A percentile compares a stretch with the other conserved stretches of the same genome.
These are phyloP conservation scores for Yamadazyma membranifaciens DNA, from an alignment of 1,139 yeast genomes.

Conservation along the genomic window DNA sequence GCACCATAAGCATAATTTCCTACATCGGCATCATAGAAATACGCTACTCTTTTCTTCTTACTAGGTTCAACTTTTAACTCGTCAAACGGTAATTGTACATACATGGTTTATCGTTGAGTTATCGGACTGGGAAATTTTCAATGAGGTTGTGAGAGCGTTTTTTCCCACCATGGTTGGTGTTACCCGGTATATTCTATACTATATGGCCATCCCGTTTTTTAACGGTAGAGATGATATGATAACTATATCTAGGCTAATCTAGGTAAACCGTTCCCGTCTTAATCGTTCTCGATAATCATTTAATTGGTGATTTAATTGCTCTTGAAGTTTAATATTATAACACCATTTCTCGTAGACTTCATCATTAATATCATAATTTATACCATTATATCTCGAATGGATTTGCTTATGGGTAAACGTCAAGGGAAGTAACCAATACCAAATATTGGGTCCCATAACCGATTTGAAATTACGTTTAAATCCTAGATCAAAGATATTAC, in stretches of 20 bases:
- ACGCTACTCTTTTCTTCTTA: constrained; percentile 45
- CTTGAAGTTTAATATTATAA: constrained; percentile 45
- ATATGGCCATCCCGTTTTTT: too few relatives aligned
- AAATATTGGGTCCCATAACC: constrained; percentile 68
- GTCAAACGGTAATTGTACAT: constrained; percentile 46
- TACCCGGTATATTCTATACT: not conserved
- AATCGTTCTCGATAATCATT: constrained; percentile 25
- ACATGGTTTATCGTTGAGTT: constrained; percentile 22
- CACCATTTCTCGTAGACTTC: constrained; percentile 39
- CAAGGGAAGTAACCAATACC: constrained; percentile 75
- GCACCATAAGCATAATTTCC: constrained; percentile 98
- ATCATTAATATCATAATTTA: constrained; percentile 50
- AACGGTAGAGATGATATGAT: too few relatives aligned
- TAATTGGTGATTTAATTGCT: constrained; percentile 47
- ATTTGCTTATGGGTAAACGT: constrained; percentile 22
- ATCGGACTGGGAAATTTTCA: too few relatives aligned
- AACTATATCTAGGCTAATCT: too few relatives aligned
- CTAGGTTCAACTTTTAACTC: constrained; percentile 41
- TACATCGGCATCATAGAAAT: constrained; percentile 69
- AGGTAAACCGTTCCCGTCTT: constrained; percentile 16
- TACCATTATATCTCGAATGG: constrained; percentile 43
- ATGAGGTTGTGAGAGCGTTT: too few relatives aligned
- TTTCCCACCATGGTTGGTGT: too few relatives aligned
- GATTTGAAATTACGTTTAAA: constrained; percentile 54
- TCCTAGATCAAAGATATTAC: constrained; percentile 80